phyloP scores from a whole-genome alignment of 208 protist species.

The Kentomonas sorsogonicus region DNA sequence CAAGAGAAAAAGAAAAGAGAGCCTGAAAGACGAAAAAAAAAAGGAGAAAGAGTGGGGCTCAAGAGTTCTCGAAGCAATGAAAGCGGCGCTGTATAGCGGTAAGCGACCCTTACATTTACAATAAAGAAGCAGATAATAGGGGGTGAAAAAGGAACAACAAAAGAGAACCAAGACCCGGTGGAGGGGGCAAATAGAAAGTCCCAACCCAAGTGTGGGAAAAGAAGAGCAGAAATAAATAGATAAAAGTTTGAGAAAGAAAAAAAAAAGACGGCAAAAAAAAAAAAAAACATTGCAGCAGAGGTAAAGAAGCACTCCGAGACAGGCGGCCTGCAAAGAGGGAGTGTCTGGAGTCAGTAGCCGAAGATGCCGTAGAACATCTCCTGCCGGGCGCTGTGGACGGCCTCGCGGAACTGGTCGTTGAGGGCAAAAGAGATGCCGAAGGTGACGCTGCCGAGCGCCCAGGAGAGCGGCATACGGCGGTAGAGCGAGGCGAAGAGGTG shows the following conservation, averaged over 20 bases:
- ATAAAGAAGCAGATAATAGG: neutral
- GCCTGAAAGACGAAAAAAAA: constrained; percentile 3
- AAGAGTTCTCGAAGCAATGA: neutral
- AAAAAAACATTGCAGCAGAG: neutral
- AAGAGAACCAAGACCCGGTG: no score
- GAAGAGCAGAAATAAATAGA: neutral
- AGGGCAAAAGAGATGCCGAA: constrained; percentile 79
- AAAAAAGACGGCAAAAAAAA: neutral
- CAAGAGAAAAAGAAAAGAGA: constrained; percentile 7
- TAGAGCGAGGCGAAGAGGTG: constrained; percentile 54
- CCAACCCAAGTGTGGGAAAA: no score
- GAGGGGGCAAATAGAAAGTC: no score
- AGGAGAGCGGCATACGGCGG: constrained; percentile 67
- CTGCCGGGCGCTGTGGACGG: constrained; percentile 38
- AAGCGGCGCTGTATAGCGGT: neutral
- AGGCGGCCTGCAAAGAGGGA: neutral
- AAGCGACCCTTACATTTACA: neutral
- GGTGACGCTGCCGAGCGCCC: constrained; percentile 58
- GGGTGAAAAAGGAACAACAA: constrained; percentile 2
- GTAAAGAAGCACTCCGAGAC: neutral
- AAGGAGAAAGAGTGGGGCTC: neutral
- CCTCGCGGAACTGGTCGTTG: constrained; percentile 71
- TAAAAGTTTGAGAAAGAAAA: neutral
- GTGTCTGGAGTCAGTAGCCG: neutral
- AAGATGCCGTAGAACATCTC: constrained; percentile 69